Conservation (phyloP, 2,329 filamentous ascomycete genomes). For the Aurifilum marmelostoma region DNA sequence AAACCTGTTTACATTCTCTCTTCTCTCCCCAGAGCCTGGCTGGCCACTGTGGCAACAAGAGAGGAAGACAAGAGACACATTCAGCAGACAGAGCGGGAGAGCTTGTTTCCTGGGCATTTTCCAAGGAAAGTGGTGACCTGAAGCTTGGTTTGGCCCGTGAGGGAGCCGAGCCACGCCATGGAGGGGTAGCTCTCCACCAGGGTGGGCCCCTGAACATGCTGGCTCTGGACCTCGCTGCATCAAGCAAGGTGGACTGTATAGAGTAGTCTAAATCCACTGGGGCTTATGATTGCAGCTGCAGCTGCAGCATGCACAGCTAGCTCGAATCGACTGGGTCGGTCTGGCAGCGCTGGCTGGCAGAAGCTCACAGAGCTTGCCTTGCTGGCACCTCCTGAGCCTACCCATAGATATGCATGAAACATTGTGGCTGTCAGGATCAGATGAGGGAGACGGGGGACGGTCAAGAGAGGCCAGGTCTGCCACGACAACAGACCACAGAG, state of each 20-base stretch:
- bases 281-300: slow-evolving; percentile 15
- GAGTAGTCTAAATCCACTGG: background rate
- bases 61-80: too few relatives aligned
- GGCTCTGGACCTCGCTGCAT: slow-evolving; percentile 1
- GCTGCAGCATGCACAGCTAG: slow-evolving; percentile 14
- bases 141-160: slow-evolving; percentile 9
- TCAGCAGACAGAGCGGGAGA: background rate
- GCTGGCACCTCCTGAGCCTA: background rate
- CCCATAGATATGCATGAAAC: slow-evolving; percentile 12
- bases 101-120: background rate
- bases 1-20: background rate
- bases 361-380: background rate
- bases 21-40: background rate
- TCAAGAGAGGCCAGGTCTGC: background rate
- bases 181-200: slow-evolving; percentile 29
- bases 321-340: slow-evolving; percentile 13
- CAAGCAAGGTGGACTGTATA: background rate
- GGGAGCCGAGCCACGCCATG: slow-evolving; percentile 8
- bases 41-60: slow-evolving; percentile 9
- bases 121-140: background rate
- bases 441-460: background rate
- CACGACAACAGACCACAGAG: background rate
- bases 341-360: slow-evolving; percentile 4
- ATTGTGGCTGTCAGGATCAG: slow-evolving; percentile 10
- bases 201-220: slow-evolving; percentile 20